Evolutionary conservation across 2,329 filamentous ascomycete genomes (phyloP), one percentile per base, ranked within the genome.

Genomic region (Coleophoma eucalyptorum): DNA sequence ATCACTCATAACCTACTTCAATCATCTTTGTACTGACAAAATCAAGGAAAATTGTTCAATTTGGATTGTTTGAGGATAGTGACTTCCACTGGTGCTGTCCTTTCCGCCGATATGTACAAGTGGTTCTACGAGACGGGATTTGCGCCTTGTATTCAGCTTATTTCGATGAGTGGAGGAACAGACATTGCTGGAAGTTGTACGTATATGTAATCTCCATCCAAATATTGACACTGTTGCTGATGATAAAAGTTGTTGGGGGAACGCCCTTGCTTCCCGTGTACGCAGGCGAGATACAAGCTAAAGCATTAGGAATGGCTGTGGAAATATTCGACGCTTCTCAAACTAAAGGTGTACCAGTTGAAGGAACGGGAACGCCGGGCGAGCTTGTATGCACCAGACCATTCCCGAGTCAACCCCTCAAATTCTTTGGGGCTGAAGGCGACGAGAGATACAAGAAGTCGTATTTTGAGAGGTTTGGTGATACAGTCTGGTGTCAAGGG

Each of bases 31-130:
- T 91, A 52, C 71, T 90, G 13, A 69, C 84, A 12, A 79, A 74
- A 15, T 73, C 84, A 55, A 81, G 87, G 62, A 72, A 71, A 47
- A 86, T 88, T 2, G 92, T 89, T 1, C 81, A 85, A 58, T 71
- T 94, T 7, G 90, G 90, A 1, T 85, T 84, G 6, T 6, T 72
- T 95, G 26, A 71, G 72, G 26, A 67, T 74, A 3, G 87, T 93
- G 26, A 83, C 78, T 1, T 86, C 80, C 48, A 95, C 90, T 0
- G 90, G 90, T 3, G 93, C 92, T 88, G 89, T 94, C 0, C 75
- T 94, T 3, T 82, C 87, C 0, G 83, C 91, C 45, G 80, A 86
- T 37, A 72, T 90, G 33, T 93, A 91, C 62, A 83, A 90, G 63
- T 95, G 90, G 89, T 83, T 86, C 67, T 85, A 84, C 64, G 79